Evolutionary conservation across 352 stramenopile genomes (phyloP), one percentile per base, ranked within the genome.

Genomic region (Phytophthora macrochlamydospora): DNA sequence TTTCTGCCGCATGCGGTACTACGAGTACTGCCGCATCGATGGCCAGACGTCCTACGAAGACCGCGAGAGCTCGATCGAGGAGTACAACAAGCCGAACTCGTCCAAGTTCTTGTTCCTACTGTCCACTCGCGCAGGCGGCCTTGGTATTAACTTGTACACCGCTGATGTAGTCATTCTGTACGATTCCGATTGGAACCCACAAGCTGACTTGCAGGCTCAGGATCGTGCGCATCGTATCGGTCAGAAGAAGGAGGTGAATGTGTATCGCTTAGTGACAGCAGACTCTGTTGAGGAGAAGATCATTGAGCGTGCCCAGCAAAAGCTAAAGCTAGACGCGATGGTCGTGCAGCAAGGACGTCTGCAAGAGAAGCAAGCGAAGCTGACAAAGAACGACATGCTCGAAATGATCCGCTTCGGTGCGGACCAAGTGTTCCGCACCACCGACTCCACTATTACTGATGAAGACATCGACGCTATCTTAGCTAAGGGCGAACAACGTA

Each of bases 231-330:
- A 99, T 89, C 91, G 97, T 49, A 99, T 99, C 60, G 98, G 98
- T 8, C 97, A 99, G 72, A 99, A 97, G 65, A 99, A 99, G 76
- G 95, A 94, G 45, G 98, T 99, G 18, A 98, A 97, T 55, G 93
- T 99, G 44, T 98, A 98, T 42, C 89, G 95, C 14, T 77, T 98
- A 32, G 88, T 98, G 24, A 99, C 98, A 37, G 83, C 98, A 12
- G 95, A 97, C 56, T 98, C 97, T 0, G 96, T 99, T 0, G 98
- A 99, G 80, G 97, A 99, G 67, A 98, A 98, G 67, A 99, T 99
- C 40, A 91, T 99, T 31, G 96, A 98, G 63, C 94, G 98, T 59
- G 98, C 98, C 0, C 97, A 97, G 29, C 95, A 99, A 63, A 99
- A 99, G 77, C 85, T 99, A 7, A 96, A 96, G 56, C 62, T 95